Base-by-base conservation (phyloP, 2,329 filamentous ascomycete species). In the Coniochaeta pulveracea region DNA sequence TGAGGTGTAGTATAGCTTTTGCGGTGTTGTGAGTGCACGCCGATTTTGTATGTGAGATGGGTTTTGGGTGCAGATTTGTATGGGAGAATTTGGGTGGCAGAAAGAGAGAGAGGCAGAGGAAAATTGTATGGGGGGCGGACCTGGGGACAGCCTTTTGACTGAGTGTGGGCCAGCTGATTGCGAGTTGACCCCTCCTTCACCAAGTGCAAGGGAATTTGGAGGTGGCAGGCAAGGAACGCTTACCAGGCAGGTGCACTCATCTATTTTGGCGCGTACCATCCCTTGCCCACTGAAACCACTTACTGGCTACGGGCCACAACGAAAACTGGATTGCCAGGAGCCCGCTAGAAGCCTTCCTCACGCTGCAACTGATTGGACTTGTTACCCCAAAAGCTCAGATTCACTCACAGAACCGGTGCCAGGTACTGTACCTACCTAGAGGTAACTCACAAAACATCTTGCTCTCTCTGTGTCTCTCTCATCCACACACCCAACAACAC, bases 111-210 rank as follows among this genome's bases (percentile, higher is more conserved):
- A 65, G 60, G 53, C 57, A 58, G 60, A 50, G 44, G 40, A 58
- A 61, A 62, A 61, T 56, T 64, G 65, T 67, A 68, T 64, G 65
- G 64, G 64, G 62, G 60, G 59, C 60, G 56, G 57, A 60, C 59
- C 58, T 58, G 60, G 28, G 22, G n/a, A n/a, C 61, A 61, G 63
- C 35, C 66, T 67, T 73, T 76, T 75, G 75, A 18, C 26, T n/a
- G 72, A 74, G 69, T 72, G 68, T 69, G 69, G 63, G 64, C 48
- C 57, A 66, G 66, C 64, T 73, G 69, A 72, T 74, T 73, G 67
- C 12, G 15, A 11, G 9, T 11, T 10, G 5, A 11, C 12, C 11
- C 25, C 21, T n/a, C 21, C 21, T 23, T 23, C 6, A 17, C 10
- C 16, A 17, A 27, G 26, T 27, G 26, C 16, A 27, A n/a, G 26